Base-by-base conservation (phyloP, 2,329 filamentous ascomycete genomes). In the Cercospora sp. region DNA sequence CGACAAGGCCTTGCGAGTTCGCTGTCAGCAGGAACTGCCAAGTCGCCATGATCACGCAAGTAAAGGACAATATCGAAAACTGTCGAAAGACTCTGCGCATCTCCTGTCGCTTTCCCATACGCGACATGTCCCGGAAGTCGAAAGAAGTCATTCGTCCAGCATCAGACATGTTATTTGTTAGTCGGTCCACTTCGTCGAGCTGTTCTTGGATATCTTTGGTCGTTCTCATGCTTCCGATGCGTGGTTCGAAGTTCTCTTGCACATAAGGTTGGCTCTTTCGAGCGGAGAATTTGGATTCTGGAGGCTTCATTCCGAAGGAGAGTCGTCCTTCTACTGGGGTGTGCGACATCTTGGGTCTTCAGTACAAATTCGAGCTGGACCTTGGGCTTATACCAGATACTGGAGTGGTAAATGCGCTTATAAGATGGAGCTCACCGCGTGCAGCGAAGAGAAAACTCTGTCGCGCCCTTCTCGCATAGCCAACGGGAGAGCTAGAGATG, bases 1-100 rank as follows among this genome's bases (percentile, higher is more conserved):
- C 66, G 5, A 71, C 70, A 51, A 72, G 53, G 3, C 68, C 70
- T 64, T 74, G 73, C 5, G 67, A 72, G 55, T 74, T 74, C 4
- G 70, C 80, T 72, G 79, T 77, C 3, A 85, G 73, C 4, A 81
- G 76, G 16, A 81, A 80, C 71, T 87, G 85, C 85, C 85, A 86
- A 0, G 85, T 85, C 51, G 81, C 82, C 74, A 85, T 81, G 49
- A 84, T 79, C 9, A 83, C 82, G 66, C 82, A 83, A 24, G 81
- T 82, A 64, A 86, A 85, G 1, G 82, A 82, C n/a, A 86, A 74
- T 10, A 84, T 84, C 1, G 82, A 82, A 59, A 84, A 72, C 69
- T 83, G 82, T 4, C 80, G 77, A 67, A 85, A 86, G 68, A 84
- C 83, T 66, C 84, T 77, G 79, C 80, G 80, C 74, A 85, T 79